Percentiles rank a stretch among this genome's conserved stretches.
Evolutionary conservation across 345 rosid genomes (phyloP).

Genomic region (Noccaea caerulescens): DNA sequence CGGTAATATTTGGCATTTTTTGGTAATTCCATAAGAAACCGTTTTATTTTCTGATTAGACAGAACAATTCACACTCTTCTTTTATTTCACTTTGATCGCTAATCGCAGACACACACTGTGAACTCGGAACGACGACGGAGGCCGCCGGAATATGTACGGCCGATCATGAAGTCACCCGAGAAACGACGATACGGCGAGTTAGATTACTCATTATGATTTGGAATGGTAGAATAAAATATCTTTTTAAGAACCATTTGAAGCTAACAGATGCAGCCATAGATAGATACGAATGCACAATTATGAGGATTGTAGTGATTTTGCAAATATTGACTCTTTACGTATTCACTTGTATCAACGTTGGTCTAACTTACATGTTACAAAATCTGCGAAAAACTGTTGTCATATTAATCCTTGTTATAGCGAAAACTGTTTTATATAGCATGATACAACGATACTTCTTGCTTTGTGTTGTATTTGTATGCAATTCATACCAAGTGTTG

Average conservation of each 20-base stretch:
- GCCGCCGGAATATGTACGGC: neutral
- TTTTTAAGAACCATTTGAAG: conserved; percentile 48
- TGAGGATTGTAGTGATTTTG: conserved; percentile 24
- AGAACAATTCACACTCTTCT: too few relatives aligned
- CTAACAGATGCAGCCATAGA: conserved; percentile 47
- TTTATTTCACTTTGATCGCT: too few relatives aligned
- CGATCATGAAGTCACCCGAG: neutral
- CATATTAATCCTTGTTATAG: too few relatives aligned
- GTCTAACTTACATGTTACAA: too few relatives aligned
- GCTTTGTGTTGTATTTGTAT: neutral
- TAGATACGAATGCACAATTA: too few relatives aligned
- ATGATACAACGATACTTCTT: neutral
- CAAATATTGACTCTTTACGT: neutral
- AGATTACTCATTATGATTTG: conserved; percentile 30
- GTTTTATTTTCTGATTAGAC: too few relatives aligned
- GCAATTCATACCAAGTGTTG: too few relatives aligned
- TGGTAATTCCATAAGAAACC: too few relatives aligned
- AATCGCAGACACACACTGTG: neutral
- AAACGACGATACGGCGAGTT: neutral
- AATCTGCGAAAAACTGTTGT: neutral
- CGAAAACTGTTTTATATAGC: neutral
- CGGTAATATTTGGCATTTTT: too few relatives aligned
- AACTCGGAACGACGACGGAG: neutral
- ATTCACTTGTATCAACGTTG: too few relatives aligned
- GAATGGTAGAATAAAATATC: conserved; percentile 51